Percentiles rank a stretch among this genome's conserved stretches.
phyloP scores from a whole-genome alignment of 2,329 filamentous ascomycete genomes.

The Alternaria metachromatica region DNA sequence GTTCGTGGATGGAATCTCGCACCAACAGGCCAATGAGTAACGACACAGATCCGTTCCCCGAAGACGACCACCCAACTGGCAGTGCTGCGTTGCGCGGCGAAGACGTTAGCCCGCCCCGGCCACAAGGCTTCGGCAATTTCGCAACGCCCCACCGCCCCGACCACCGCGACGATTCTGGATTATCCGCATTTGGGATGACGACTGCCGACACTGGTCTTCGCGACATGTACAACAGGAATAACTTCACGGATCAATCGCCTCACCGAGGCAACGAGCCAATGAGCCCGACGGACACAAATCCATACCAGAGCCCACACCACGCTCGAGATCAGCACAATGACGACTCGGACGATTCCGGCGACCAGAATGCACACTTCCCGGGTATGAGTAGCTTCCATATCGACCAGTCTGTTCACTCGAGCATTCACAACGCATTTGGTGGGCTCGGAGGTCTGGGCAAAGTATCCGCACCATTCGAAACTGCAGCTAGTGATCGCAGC shows the following conservation, averaged over 20 bases:
- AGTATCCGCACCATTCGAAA: conserved; percentile 52
- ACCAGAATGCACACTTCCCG: conserved; percentile 58
- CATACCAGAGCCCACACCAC: conserved; percentile 87
- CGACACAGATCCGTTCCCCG: conserved; percentile 76
- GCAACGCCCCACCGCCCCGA: conserved; percentile 55
- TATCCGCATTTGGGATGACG: conserved; percentile 67
- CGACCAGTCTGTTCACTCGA: conserved; percentile 52
- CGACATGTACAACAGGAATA: conserved; percentile 64
- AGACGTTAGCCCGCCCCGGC: conserved; percentile 66
- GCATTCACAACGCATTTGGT: conserved; percentile 59
- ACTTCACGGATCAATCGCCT: conserved; percentile 63
- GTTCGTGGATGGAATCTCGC: conserved; percentile 59
- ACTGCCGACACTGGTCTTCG: conserved; percentile 64
- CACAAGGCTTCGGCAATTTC: conserved; percentile 54
- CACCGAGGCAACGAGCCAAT: conserved; percentile 69
- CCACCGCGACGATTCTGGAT: conserved; percentile 64
- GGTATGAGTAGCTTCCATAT: conserved; percentile 62
- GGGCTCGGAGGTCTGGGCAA: conserved; percentile 61
- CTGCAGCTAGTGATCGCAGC: conserved; percentile 83
- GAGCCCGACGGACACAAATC: conserved; percentile 95
- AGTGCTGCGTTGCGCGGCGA: conserved; percentile 78
- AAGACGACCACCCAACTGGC: conserved; percentile 69
- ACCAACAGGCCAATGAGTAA: conserved; percentile 60
- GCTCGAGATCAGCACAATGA: conserved; percentile 71
- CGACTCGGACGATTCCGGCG: conserved; percentile 62